Evolutionary conservation across 169 alveolate genomes (phyloP), one percentile per base, ranked within the genome.

Genomic region (Plasmodium reichenowi): DNA sequence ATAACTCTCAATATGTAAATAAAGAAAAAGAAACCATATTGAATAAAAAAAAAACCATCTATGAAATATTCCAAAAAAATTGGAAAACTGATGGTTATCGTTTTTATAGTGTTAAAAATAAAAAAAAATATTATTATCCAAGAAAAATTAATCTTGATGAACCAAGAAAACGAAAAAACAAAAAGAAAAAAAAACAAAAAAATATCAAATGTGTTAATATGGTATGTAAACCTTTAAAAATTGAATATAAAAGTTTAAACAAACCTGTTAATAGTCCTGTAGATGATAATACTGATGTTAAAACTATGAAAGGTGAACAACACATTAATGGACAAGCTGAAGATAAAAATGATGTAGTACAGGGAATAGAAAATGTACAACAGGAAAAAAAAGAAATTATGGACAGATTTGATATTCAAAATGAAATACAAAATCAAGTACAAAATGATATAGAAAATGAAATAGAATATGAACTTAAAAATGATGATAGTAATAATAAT

Each of bases 31-130:
- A 70, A 70, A 54, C 9, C 22, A 45, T 83, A 24, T 54, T 83
- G 38, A 83, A 62, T 13, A 83, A 83, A 71, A 83, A 83, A 68
- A 83, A 70, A 68, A 60, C 26, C 24, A 68, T 83, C 8, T 83
- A 70, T 83, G 85, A 83, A 32, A 71, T 58, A 29, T 83, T 83
- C 71, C 59, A 68, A 56, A 9, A 58, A 68, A 71, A 83, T 56
- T 83, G 91, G 91, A 83, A 45, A 83, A 70, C 32, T n/a, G 91
- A 83, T 60, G 91, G 91, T 32, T 68, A 68, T 20, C 52, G 74
- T 10, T 83, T 83, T 47, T 68, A 83, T 64, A 58, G 74, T 9
- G n/a, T 83, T 50, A 26, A 71, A 56, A 70, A 83, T 24, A 71
- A 83, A 43, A 83, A 58, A 58, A 68, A 52, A 60, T 38, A 17